phyloP scores from a whole-genome alignment of 1,284 basidiomycete species.

The Erythrobasidium hasegawianum region DNA sequence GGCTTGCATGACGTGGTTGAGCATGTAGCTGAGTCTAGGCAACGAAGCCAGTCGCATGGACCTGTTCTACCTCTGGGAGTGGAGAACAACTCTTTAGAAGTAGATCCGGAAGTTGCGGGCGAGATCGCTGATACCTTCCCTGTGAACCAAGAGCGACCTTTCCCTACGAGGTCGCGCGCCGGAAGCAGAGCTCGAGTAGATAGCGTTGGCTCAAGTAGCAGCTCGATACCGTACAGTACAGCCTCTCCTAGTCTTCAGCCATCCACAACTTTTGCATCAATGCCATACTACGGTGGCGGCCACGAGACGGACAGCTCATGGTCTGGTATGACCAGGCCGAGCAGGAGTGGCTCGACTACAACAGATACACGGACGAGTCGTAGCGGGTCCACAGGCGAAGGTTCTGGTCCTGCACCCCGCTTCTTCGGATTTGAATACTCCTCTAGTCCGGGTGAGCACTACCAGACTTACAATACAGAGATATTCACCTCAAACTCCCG shows the following conservation, averaged over 20 bases:
- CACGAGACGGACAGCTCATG: not conserved
- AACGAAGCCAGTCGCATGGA: slow-evolving; percentile 9
- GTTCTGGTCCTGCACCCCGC: slow-evolving; percentile 28
- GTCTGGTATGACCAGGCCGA: slow-evolving; percentile 7
- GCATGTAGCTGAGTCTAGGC: not conserved
- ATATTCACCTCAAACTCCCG: no score
- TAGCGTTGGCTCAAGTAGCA: slow-evolving; percentile 22
- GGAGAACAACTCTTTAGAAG: not conserved
- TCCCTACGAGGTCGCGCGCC: slow-evolving; percentile 21
- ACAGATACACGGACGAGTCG: slow-evolving; percentile 36
- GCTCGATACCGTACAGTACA: not conserved
- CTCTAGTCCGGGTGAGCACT: slow-evolving; percentile 25
- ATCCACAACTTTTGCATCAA: not conserved
- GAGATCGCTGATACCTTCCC: slow-evolving; percentile 32
- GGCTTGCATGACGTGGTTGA: slow-evolving; percentile 24
- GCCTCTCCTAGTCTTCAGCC: not conserved
- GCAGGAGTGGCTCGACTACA: slow-evolving; percentile 24
- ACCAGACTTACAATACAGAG: no score
- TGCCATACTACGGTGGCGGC: not conserved
- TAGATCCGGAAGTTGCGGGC: slow-evolving; percentile 10
- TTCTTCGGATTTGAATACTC: slow-evolving; percentile 36
- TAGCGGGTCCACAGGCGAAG: slow-evolving; percentile 38
- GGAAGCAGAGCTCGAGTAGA: slow-evolving; percentile 19
- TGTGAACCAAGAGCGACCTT: slow-evolving; percentile 3
- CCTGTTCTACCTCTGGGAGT: not conserved